Conservation (phyloP, 148 eudicot genomes). For the Vaccinium corymbosum region DNA sequence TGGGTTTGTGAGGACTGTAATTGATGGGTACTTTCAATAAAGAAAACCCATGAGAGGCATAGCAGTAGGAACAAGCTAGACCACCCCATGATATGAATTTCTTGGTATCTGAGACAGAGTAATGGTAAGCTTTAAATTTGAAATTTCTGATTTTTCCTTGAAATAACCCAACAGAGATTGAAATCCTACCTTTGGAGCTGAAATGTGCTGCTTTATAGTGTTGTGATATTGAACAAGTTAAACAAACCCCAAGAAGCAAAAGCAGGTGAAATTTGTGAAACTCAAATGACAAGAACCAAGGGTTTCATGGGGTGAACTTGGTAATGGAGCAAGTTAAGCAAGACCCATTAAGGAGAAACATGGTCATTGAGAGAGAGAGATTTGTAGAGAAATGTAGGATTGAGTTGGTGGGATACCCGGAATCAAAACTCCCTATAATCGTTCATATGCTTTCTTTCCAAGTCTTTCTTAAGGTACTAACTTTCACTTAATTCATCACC, state of each 20-base stretch:
- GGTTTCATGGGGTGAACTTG: background rate
- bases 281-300: background rate
- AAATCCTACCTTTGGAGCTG: constrained; percentile 6
- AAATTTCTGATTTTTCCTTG: background rate
- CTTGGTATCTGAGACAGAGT: background rate
- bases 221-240: background rate
- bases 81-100: constrained; percentile 21
- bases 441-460: too few species aligned
- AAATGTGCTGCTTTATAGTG: background rate
- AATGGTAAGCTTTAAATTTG: background rate
- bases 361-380: constrained; percentile 6
- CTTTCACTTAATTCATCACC: too few species aligned
- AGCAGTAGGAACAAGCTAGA: constrained; percentile 32
- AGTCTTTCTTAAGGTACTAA: too few species aligned
- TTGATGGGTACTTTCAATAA: constrained; percentile 30
- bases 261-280: background rate
- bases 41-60: constrained; percentile 34
- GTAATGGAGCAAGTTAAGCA: background rate
- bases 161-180: background rate
- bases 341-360: background rate
- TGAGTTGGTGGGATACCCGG: background rate
- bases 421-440: too few species aligned
- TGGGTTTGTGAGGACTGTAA: constrained; percentile 57
- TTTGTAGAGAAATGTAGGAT: constrained; percentile 7
- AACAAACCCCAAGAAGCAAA: background rate